Conservation (phyloP, 768 basidiomycete species). For the Kwoniella botswanensis region DNA sequence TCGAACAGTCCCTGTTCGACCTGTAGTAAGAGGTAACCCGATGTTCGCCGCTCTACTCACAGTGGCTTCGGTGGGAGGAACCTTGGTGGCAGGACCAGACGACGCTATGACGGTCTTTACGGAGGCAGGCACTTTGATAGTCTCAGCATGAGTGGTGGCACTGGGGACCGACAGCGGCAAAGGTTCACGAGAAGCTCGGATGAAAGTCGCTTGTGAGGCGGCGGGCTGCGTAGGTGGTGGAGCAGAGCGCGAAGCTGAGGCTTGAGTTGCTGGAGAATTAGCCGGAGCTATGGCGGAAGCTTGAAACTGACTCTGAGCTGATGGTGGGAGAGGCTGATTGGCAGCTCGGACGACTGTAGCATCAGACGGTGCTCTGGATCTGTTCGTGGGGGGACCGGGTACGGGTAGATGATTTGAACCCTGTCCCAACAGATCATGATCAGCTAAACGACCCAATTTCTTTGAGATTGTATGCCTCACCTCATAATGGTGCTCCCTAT, state of each 20-base stretch:
- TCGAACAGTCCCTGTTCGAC: background rate
- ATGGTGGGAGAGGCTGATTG: constrained; percentile 10
- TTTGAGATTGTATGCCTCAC: constrained; percentile 1
- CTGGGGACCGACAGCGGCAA: constrained; percentile 6
- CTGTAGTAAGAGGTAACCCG: background rate
- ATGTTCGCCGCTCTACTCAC: background rate
- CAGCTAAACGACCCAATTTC: background rate
- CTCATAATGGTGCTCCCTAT: constrained; percentile 11
- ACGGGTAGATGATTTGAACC: constrained; percentile 8
- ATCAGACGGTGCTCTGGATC: constrained; percentile 1
- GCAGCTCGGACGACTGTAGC: constrained; percentile 18
- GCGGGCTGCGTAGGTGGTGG: background rate
- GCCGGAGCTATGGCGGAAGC: background rate
- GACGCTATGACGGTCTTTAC: constrained; percentile 7
- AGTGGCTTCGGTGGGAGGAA: constrained; percentile 6
- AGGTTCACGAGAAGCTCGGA: constrained; percentile 13
- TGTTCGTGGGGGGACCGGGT: background rate
- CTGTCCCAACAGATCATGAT: background rate
- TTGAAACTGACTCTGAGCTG: background rate
- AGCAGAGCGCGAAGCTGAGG: background rate
- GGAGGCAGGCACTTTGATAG: constrained; percentile 4
- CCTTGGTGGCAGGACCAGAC: constrained; percentile 1
- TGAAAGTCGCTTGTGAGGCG: constrained; percentile 10
- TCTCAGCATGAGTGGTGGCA: background rate
- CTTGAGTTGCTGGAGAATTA: background rate